Percentiles rank a stretch among this genome's conserved stretches.
Evolutionary conservation across 1,284 basidiomycete species (phyloP).

Genomic region (Papiliotrema terrestris): DNA sequence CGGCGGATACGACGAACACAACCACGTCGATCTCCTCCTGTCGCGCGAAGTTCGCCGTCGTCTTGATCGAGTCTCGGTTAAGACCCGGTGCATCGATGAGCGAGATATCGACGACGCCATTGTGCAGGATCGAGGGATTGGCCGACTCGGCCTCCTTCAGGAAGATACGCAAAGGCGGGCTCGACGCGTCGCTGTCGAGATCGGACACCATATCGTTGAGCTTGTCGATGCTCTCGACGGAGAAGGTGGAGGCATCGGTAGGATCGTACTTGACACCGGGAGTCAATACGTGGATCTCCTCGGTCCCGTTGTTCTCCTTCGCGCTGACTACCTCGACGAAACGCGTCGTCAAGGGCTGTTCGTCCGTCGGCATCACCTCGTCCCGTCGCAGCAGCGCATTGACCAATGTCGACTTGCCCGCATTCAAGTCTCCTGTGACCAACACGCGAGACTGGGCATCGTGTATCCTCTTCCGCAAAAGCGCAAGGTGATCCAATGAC

Average conservation of each 20-base stretch:
- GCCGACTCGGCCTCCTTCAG: constrained; percentile 63
- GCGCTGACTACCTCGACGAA: constrained; percentile 98
- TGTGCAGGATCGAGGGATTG: constrained; percentile 82
- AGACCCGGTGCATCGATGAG: constrained; percentile 98
- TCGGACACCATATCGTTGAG: constrained; percentile 72
- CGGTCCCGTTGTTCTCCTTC: constrained; percentile 62
- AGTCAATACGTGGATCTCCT: constrained; percentile 47
- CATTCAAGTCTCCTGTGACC: constrained; percentile 98
- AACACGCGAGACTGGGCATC: constrained; percentile 95
- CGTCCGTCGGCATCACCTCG: constrained; percentile 93
- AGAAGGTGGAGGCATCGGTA: constrained; percentile 71
- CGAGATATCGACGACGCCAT: constrained; percentile 95
- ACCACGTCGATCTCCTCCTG: constrained; percentile 99
- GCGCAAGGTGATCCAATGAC: constrained; percentile 75
- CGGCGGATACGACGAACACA: constrained; percentile 96
- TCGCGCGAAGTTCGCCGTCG: constrained; percentile 90
- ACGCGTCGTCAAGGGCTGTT: constrained; percentile 95
- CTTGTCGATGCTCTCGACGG: constrained; percentile 63
- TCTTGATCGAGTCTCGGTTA: constrained; percentile 93
- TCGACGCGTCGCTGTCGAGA: constrained; percentile 66
- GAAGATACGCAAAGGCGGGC: constrained; percentile 76
- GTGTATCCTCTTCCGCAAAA: constrained; percentile 78
- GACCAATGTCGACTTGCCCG: constrained; percentile 97
- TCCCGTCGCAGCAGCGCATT: constrained; percentile 80
- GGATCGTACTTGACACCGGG: constrained; percentile 66